phyloP scores from a whole-genome alignment of 2,329 filamentous ascomycete species.

The Pestalotiopsis sp. region DNA sequence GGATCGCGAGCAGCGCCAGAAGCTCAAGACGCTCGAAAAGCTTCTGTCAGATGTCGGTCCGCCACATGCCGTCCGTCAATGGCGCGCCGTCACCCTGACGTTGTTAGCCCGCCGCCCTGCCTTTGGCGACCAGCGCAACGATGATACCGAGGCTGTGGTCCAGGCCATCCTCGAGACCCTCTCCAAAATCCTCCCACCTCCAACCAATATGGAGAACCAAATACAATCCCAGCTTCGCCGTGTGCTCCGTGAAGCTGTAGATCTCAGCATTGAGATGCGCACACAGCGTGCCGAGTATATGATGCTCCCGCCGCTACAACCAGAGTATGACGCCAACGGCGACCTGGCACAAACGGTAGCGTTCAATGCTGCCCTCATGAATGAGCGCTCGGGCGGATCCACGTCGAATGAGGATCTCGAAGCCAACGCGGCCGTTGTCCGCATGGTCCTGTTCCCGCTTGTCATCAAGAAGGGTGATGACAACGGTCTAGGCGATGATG shows the following conservation, averaged over 20 bases:
- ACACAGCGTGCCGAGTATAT: slow-evolving; percentile 96
- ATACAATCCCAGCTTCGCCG: slow-evolving; percentile 84
- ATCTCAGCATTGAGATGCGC: slow-evolving; percentile 94
- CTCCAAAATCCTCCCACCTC: slow-evolving; percentile 83
- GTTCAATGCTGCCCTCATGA: slow-evolving; percentile 95
- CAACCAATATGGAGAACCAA: slow-evolving; percentile 76
- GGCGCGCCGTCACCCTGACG: slow-evolving; percentile 93
- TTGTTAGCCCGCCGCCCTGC: slow-evolving; percentile 77
- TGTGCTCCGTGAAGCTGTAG: slow-evolving; percentile 86
- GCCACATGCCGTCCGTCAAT: slow-evolving; percentile 86
- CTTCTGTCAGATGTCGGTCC: slow-evolving; percentile 87
- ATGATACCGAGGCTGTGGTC: slow-evolving; percentile 95
- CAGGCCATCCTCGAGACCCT: slow-evolving; percentile 87
- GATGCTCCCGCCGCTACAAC: slow-evolving; percentile 94
- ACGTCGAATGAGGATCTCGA: slow-evolving; percentile 81
- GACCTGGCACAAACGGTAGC: slow-evolving; percentile 84
- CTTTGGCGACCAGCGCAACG: slow-evolving; percentile 82
- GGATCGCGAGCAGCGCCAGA: slow-evolving; percentile 96
- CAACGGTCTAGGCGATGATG: slow-evolving; percentile 82
- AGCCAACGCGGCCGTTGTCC: slow-evolving; percentile 74
- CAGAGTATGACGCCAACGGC: slow-evolving; percentile 91
- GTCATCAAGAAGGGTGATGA: slow-evolving; percentile 97
- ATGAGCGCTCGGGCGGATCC: slow-evolving; percentile 76
- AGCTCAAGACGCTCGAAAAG: slow-evolving; percentile 95
- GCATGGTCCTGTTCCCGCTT: slow-evolving; percentile 91